A percentile compares a stretch with the other conserved stretches of the same genome.
Evolutionary conservation across 2,329 filamentous ascomycete genomes (phyloP).

Genomic region (Aspergillus floridensis): DNA sequence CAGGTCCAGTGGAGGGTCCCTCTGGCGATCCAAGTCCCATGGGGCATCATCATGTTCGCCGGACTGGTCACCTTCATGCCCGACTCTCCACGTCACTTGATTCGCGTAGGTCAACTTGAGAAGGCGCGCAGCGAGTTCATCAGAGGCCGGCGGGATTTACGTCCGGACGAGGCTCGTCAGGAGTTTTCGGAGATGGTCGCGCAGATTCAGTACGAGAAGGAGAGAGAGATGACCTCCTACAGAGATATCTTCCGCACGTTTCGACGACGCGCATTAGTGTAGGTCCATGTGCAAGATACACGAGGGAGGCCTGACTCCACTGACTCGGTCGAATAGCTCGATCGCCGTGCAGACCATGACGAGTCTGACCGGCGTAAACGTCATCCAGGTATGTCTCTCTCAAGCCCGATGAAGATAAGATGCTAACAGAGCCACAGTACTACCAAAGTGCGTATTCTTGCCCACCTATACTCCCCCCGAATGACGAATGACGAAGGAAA

Average conservation of each 20-base stretch:
- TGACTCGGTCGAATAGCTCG: conserved; percentile 32
- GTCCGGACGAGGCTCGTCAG: conserved; percentile 45
- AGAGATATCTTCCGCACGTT: conserved; percentile 54
- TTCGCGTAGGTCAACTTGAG: conserved; percentile 51
- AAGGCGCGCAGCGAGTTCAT: conserved; percentile 50
- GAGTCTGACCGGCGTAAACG: conserved; percentile 56
- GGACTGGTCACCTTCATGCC: conserved; percentile 57
- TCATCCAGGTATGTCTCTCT: conserved; percentile 46
- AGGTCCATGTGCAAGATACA: conserved; percentile 15
- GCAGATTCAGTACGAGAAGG: conserved; percentile 58
- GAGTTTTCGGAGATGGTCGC: conserved; percentile 56
- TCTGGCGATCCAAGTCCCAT: conserved; percentile 55
- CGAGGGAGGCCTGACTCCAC: background rate
- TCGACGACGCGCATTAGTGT: conserved; percentile 52
- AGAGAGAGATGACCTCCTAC: conserved; percentile 54
- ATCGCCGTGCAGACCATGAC: conserved; percentile 60
- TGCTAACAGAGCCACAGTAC: conserved; percentile 21
- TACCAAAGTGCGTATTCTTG: conserved; percentile 28
- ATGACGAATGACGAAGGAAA: conserved; percentile 18
- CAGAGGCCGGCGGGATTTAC: conserved; percentile 49
- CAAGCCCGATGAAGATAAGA: background rate
- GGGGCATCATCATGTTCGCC: conserved; percentile 55
- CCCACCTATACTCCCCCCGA: conserved; percentile 1
- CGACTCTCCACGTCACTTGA: conserved; percentile 54
- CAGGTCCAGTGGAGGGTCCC: conserved; percentile 56